These are phyloP conservation scores for Balansia obtecta DNA, from an alignment of 2,329 filamentous ascomycete species.

Conservation along the genomic window DNA sequence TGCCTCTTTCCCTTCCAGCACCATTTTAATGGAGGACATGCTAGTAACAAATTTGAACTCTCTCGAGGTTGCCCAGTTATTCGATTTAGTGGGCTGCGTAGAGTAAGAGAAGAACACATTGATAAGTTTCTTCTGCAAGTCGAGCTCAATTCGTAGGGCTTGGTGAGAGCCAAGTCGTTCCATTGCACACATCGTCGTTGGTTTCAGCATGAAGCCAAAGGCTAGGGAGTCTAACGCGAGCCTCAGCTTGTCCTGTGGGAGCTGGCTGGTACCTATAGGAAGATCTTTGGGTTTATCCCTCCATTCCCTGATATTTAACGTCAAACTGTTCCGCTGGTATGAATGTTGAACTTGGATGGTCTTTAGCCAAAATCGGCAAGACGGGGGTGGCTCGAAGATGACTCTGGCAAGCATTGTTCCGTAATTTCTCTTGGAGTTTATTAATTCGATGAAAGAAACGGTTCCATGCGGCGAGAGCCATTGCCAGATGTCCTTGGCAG, in stretches of 20 bases:
- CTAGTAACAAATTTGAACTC: slow-evolving; percentile 31
- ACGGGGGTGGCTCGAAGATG: slow-evolving; percentile 45
- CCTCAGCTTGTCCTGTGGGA: slow-evolving; percentile 18
- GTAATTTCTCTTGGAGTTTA: not conserved
- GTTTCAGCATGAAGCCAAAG: slow-evolving; percentile 47
- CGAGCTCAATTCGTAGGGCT: slow-evolving; percentile 17
- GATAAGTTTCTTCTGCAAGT: slow-evolving; percentile 17
- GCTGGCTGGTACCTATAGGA: not conserved
- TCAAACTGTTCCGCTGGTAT: slow-evolving; percentile 10
- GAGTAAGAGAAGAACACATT: slow-evolving; percentile 18
- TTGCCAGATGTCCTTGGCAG: slow-evolving; percentile 33
- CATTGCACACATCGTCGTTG: slow-evolving; percentile 47
- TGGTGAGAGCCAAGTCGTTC: slow-evolving; percentile 18
- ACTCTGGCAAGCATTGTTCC: slow-evolving; percentile 28
- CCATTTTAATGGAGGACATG: slow-evolving; percentile 32
- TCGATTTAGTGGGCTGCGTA: slow-evolving; percentile 5
- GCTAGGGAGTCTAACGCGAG: slow-evolving; percentile 36
- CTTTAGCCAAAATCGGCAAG: slow-evolving; percentile 36
- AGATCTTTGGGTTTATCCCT: not conserved
- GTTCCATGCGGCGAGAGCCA: slow-evolving; percentile 39
- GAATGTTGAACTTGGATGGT: slow-evolving; percentile 15
- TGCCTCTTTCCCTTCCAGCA: slow-evolving; percentile 22
- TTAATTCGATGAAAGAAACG: slow-evolving; percentile 43
- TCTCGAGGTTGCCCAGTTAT: slow-evolving; percentile 7
- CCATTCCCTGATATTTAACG: slow-evolving; percentile 8